Base-by-base conservation (phyloP, 1,284 basidiomycete genomes). In the Neolentinus lepideus region DNA sequence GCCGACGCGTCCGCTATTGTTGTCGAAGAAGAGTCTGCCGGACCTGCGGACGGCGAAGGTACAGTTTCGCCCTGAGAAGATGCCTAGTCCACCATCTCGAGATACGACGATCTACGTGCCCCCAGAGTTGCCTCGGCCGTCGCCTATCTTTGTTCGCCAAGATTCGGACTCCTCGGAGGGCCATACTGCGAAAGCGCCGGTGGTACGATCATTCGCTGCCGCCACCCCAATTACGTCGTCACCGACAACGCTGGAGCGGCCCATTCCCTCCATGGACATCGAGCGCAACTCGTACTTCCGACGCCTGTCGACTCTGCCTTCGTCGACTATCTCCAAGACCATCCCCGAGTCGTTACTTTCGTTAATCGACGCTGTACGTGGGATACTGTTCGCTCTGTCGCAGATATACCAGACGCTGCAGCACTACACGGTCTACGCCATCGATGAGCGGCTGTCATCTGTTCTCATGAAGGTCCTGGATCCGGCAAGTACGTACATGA, bases 241-340 rank as follows among this genome's bases (percentile, higher is more conserved):
- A 0, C 75, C 78, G 21, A 71, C 75, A 1, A 66, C 69, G 24
- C 56, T 66, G 12, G 74, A 74, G 38, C 68, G 70, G 52, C 68
- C 73, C 0, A 73, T 76, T 2, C 79, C 80, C 43, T 78, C 85
- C 6, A 80, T 90, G 65, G 85, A 90, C 55, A 82, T 82, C 24
- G 93, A 95, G 66, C 84, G 92, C 29, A 92, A 94, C 67, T 91
- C 91, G 10, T 99, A 99, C 70, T 99, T 99, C 72, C 86, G 90
- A 27, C 85, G 95, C 19, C 75, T 96, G 16, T 88, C 87, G 2
- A 86, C 88, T 46, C 73, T 96, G 2, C 90, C 91, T 0, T 71
- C 78, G 0, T 82, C 85, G 16, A 77, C 79, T 0, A 80, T 88
- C 31, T 79, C 84, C 24, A 85, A 84, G 60, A 78, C 85, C 14